These are phyloP conservation scores for Hibiscus tridactylites DNA, from an alignment of 345 rosid genomes.

Conservation along the genomic window DNA sequence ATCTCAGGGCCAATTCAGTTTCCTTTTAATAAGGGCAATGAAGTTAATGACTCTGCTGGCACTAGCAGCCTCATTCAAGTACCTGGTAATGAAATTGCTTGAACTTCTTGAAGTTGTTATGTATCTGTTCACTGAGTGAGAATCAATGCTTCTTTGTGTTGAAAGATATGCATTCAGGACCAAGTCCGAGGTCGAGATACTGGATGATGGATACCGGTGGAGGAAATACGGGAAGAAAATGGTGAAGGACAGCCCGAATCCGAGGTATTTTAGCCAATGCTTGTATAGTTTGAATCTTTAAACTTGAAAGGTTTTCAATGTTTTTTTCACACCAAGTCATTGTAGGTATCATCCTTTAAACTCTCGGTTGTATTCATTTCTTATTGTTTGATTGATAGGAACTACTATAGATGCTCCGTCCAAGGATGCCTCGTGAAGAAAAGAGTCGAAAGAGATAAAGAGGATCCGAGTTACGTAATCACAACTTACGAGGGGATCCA, in stretches of 20 bases:
- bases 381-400: background rate
- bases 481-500: background rate
- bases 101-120: background rate
- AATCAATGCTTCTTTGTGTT: background rate
- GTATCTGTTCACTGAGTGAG: background rate
- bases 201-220: background rate
- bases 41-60: conserved; percentile 17
- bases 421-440: background rate
- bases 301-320: no score
- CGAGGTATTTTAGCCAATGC: background rate
- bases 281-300: no score
- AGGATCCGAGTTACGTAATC: background rate
- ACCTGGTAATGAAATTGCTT: conserved; percentile 10
- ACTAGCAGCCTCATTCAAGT: conserved; percentile 23
- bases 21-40: conserved; percentile 29
- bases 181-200: background rate
- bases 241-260: background rate
- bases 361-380: background rate
- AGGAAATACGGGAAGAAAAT: background rate
- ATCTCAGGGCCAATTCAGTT: conserved; percentile 17
- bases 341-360: background rate
- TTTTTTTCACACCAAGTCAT: no score
- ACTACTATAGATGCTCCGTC: background rate
- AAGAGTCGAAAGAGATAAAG: background rate
- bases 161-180: background rate